phyloP scores from a whole-genome alignment of 2,329 filamentous ascomycete genomes.

The Aspergillus sp. region DNA sequence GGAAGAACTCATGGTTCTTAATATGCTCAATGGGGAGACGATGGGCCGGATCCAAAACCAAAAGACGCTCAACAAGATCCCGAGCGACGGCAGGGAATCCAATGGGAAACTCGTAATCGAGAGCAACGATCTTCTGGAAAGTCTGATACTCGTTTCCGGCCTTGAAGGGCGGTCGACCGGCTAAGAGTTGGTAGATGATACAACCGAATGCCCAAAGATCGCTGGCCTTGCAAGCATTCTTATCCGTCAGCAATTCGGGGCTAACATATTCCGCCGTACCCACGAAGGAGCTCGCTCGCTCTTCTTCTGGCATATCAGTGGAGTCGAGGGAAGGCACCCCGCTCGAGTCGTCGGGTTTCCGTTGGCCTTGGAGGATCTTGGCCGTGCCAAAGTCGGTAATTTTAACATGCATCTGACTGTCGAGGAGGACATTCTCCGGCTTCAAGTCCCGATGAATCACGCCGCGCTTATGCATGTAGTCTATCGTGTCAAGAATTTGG shows the following conservation, averaged over 20 bases:
- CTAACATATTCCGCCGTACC: slow-evolving; percentile 98
- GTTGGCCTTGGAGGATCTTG: slow-evolving; percentile 70
- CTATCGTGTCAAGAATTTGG: slow-evolving; percentile 92
- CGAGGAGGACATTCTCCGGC: slow-evolving; percentile 92
- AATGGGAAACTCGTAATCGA: slow-evolving; percentile 90
- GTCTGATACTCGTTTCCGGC: slow-evolving; percentile 93
- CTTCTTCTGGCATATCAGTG: slow-evolving; percentile 61
- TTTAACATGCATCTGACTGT: slow-evolving; percentile 96
- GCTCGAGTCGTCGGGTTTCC: slow-evolving; percentile 48
- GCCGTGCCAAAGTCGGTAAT: slow-evolving; percentile 98
- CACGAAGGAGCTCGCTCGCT: slow-evolving; percentile 88
- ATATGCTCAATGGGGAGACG: slow-evolving; percentile 92
- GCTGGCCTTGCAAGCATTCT: slow-evolving; percentile 95
- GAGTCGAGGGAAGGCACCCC: slow-evolving; percentile 49
- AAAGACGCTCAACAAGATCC: slow-evolving; percentile 83
- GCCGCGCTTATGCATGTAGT: slow-evolving; percentile 95
- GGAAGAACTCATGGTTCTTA: slow-evolving; percentile 94
- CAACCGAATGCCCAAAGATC: slow-evolving; percentile 98
- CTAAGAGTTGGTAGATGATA: slow-evolving; percentile 92
- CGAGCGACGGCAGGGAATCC: slow-evolving; percentile 84
- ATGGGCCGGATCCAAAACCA: slow-evolving; percentile 83
- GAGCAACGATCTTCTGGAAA: slow-evolving; percentile 93
- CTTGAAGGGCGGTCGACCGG: slow-evolving; percentile 97
- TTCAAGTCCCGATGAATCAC: slow-evolving; percentile 97
- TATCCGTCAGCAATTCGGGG: slow-evolving; percentile 92